phyloP scores from a whole-genome alignment of 257 asterid genomes.

The Leptodermis oblonga region DNA sequence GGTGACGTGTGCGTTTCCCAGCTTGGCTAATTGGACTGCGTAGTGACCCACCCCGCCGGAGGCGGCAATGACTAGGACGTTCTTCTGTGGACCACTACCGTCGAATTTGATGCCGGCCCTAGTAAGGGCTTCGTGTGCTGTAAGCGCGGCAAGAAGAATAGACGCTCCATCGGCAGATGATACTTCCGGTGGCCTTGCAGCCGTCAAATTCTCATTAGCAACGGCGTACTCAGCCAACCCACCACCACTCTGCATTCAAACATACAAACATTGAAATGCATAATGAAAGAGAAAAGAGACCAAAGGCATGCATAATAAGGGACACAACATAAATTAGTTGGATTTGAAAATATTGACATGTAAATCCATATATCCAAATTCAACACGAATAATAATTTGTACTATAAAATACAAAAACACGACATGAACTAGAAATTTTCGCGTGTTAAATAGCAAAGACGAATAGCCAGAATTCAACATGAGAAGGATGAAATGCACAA shows the following conservation, averaged over 20 bases:
- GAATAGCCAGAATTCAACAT: too few relatives aligned
- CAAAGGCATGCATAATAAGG: not conserved
- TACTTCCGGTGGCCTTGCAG: conserved; percentile 42
- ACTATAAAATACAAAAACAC: too few relatives aligned
- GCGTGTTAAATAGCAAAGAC: too few relatives aligned
- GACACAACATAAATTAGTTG: too few relatives aligned
- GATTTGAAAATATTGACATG: too few relatives aligned
- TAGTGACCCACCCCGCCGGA: conserved; percentile 80
- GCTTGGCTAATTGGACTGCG: conserved; percentile 71
- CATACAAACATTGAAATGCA: not conserved
- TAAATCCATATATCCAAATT: too few relatives aligned
- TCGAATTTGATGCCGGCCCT: conserved; percentile 41
- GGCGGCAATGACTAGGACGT: conserved; percentile 59
- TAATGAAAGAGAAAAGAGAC: too few relatives aligned
- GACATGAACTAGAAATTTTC: too few relatives aligned
- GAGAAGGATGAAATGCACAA: not conserved
- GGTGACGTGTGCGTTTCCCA: conserved; percentile 57
- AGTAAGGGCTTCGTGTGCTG: conserved; percentile 51
- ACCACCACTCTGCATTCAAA: conserved; percentile 45
- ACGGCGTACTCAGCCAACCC: conserved; percentile 63
- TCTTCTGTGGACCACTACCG: conserved; percentile 35
- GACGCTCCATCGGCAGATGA: conserved; percentile 58
- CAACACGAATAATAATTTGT: too few relatives aligned
- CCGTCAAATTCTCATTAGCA: conserved; percentile 47
- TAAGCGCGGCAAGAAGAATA: conserved; percentile 52